Percentiles rank a stretch among this genome's conserved stretches.
Conservation (phyloP, 805 yeast genomes). For the Ogataea trehalophila region DNA sequence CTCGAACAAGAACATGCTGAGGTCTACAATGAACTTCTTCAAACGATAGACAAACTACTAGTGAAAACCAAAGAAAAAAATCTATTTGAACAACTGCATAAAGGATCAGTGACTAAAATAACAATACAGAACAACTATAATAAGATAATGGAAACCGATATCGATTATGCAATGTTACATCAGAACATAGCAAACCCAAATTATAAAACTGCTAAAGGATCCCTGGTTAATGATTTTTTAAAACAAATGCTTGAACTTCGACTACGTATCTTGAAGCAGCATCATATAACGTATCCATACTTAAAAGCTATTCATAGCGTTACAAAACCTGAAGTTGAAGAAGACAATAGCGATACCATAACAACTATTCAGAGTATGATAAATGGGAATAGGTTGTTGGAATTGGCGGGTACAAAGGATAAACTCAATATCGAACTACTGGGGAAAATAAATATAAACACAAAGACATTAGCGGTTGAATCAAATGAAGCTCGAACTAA, state of each 20-base stretch:
- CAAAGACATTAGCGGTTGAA: neutral
- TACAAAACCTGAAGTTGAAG: slow-evolving; percentile 1
- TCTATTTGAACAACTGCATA: neutral
- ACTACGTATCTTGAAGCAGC: slow-evolving; percentile 18
- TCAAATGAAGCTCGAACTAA: neutral
- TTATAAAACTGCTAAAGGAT: neutral
- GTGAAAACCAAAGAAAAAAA: slow-evolving; percentile 9
- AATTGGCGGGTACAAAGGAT: slow-evolving; percentile 11
- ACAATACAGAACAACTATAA: slow-evolving; percentile 1
- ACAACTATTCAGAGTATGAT: neutral
- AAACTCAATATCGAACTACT: slow-evolving; percentile 3
- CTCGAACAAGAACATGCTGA: slow-evolving; percentile 28
- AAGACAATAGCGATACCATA: neutral
- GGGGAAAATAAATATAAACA: neutral
- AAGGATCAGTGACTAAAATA: slow-evolving; percentile 2
- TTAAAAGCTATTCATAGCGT: slow-evolving; percentile 18
- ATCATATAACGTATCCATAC: slow-evolving; percentile 19
- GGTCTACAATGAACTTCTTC: slow-evolving; percentile 29
- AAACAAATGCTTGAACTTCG: slow-evolving; percentile 17
- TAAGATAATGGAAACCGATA: slow-evolving; percentile 1
- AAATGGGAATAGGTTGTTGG: slow-evolving; percentile 7
- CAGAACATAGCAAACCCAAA: neutral
- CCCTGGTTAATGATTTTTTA: slow-evolving; percentile 8
- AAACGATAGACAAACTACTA: slow-evolving; percentile 30
- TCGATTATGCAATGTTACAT: slow-evolving; percentile 7